Evolutionary conservation across 2,329 filamentous ascomycete species (phyloP).

Genomic region (Lasiodiplodia theobromae): DNA sequence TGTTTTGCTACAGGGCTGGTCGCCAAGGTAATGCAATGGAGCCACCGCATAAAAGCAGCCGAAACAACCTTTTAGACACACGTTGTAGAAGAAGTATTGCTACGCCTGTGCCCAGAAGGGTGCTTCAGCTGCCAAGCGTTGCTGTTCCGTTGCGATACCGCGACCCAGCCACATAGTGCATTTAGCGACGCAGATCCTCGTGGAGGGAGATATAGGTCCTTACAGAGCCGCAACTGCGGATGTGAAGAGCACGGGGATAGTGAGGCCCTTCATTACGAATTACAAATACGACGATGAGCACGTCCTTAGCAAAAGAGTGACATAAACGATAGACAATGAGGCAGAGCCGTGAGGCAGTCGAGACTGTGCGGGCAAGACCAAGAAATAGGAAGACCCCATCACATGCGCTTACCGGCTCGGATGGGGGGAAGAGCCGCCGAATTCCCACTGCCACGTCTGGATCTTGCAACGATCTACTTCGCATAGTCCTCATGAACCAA

Average conservation of each 20-base stretch:
- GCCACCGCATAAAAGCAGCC: not conserved
- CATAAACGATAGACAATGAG: slow-evolving; percentile 6
- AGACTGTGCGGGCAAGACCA: not conserved
- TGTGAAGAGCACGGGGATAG: not conserved
- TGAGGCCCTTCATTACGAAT: not conserved
- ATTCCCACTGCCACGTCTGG: not conserved
- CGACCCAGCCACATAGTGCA: not conserved
- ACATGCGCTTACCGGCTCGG: not conserved
- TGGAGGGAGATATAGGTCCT: not conserved
- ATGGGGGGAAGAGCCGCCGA: not conserved
- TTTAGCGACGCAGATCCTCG: not conserved
- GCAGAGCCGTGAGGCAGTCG: not conserved
- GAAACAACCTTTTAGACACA: not conserved
- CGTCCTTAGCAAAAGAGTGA: not conserved
- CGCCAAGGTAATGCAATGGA: not conserved
- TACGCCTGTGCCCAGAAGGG: not conserved
- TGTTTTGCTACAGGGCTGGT: not conserved
- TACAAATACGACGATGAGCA: slow-evolving; percentile 4
- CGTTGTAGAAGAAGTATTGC: not conserved
- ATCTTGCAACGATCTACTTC: not conserved
- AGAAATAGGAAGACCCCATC: slow-evolving; percentile 1
- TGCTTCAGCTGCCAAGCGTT: not conserved
- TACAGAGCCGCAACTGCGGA: slow-evolving; percentile 2
- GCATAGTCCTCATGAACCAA: not conserved
- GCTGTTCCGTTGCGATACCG: not conserved